Base-by-base conservation (phyloP, 495 filamentous ascomycete species). In the Poronia punctata region DNA sequence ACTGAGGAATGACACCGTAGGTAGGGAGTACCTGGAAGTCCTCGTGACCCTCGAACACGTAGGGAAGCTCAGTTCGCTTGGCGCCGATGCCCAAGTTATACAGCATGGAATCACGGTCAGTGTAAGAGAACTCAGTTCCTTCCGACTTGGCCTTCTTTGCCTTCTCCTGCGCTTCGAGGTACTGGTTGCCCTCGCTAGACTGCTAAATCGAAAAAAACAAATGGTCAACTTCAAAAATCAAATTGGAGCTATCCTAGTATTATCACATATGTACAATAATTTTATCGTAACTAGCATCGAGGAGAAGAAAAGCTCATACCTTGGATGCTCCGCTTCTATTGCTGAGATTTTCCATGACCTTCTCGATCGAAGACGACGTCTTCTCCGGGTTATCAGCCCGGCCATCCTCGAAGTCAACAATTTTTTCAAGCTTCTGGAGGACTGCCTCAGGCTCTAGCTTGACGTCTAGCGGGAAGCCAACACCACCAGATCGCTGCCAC, bases 41-140 rank as follows among this genome's bases (percentile, higher is more conserved):
- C 32, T 95, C 89, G 57, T 74, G 66, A 65, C 86, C 84, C 71
- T 98, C 92, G 57, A 73, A 98, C 34, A 96, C 84, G 52, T 88
- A 77, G 32, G 79, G 79, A 29, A 98, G 71, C 48, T 98, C 88
- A 23, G 80, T 88, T 48, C 85, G 84, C 72, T 95, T 97, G 48
- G 93, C 92, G 40, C 92, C 92, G 52, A 98, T 56, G 35, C 93
- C 89, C 31, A 98, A 76, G 66, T 96, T 97, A 72, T 98, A 98
- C 21, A 98, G 79, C 49, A 93, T 92, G 38, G 86, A 73, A 60
- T 97, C 93, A 47, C 76, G 79, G 50, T 97, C 88, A 40, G 79
- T 77, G 57, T 86, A 97, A 43, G 68, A 68, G 67, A 85, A 97
- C 49, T 82, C 72, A 27, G 87, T 84, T n/a, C 83, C 84, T 26